A percentile compares a stretch with the other conserved stretches of the same genome.
phyloP scores from a whole-genome alignment of 352 stramenopile species.

The Phytophthora citrophthora region DNA sequence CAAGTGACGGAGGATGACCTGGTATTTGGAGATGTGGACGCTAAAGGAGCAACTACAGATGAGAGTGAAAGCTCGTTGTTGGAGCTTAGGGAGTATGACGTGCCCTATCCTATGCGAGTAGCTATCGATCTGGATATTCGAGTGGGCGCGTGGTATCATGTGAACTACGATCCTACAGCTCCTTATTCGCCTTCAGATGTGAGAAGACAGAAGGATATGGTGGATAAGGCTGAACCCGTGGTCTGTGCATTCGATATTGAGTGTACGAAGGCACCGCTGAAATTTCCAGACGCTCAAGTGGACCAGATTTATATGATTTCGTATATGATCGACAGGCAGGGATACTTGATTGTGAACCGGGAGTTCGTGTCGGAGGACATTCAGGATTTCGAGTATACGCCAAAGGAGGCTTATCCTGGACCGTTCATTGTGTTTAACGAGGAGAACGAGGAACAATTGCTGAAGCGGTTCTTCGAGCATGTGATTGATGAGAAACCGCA shows the following conservation, averaged over 20 bases:
- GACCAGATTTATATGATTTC: slow-evolving; percentile 98
- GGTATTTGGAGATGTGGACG: slow-evolving; percentile 37
- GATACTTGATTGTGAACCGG: slow-evolving; percentile 97
- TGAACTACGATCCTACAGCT: slow-evolving; percentile 79
- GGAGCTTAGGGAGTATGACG: slow-evolving; percentile 98
- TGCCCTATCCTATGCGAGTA: slow-evolving; percentile 96
- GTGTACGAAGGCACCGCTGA: slow-evolving; percentile 98
- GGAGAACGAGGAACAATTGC: slow-evolving; percentile 76
- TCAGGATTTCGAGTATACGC: slow-evolving; percentile 99
- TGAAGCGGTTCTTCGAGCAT: slow-evolving; percentile 92
- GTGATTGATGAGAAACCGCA: slow-evolving; percentile 94
- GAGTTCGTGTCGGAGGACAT: slow-evolving; percentile 98
- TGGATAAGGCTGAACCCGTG: slow-evolving; percentile 93
- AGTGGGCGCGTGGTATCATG: slow-evolving; percentile 97
- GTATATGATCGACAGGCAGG: slow-evolving; percentile 97
- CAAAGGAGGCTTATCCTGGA: slow-evolving; percentile 89
- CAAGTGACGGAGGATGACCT: slow-evolving; percentile 53
- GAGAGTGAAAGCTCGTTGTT: slow-evolving; percentile 80
- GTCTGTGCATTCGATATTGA: slow-evolving; percentile 99
- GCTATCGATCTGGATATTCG: slow-evolving; percentile 97
- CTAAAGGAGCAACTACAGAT: slow-evolving; percentile 38
- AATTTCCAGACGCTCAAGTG: slow-evolving; percentile 97
- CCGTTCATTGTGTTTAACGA: slow-evolving; percentile 99
- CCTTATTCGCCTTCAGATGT: slow-evolving; percentile 63
- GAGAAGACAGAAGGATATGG: slow-evolving; percentile 80